These are phyloP conservation scores for Ganoderma meredithae DNA, from an alignment of 1,284 basidiomycete species.

Conservation along the genomic window DNA sequence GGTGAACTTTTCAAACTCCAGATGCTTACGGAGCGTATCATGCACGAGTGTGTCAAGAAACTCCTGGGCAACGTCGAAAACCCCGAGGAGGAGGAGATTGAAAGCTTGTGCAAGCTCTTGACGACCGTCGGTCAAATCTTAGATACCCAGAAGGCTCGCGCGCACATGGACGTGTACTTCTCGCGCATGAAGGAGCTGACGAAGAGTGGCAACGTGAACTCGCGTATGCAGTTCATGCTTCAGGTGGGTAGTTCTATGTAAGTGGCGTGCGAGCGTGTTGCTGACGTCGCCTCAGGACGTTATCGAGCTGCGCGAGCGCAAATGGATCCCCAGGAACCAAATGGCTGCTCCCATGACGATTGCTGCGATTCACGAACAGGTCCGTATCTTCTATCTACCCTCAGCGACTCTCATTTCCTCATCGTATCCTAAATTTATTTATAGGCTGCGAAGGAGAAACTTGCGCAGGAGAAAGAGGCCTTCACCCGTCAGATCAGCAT, in stretches of 20 bases:
- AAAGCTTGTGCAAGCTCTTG: slow-evolving; percentile 93
- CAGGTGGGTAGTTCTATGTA: slow-evolving; percentile 61
- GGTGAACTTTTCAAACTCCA: slow-evolving; percentile 97
- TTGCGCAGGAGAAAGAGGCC: slow-evolving; percentile 67
- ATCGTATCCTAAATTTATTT: slow-evolving; percentile 11
- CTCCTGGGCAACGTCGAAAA: slow-evolving; percentile 91
- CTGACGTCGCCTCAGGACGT: slow-evolving; percentile 49
- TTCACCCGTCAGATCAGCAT: slow-evolving; percentile 59
- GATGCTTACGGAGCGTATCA: slow-evolving; percentile 53
- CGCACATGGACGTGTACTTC: slow-evolving; percentile 94
- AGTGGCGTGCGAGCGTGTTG: neutral
- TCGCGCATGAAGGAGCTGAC: slow-evolving; percentile 85
- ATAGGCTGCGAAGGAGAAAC: slow-evolving; percentile 76
- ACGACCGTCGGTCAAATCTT: slow-evolving; percentile 88
- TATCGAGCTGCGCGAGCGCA: slow-evolving; percentile 85
- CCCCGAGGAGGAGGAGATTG: slow-evolving; percentile 98
- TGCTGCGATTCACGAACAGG: slow-evolving; percentile 89
- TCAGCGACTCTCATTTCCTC: neutral
- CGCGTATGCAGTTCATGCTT: slow-evolving; percentile 96
- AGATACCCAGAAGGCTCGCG: slow-evolving; percentile 82
- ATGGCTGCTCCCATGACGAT: slow-evolving; percentile 90
- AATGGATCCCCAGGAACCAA: slow-evolving; percentile 81
- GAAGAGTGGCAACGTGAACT: slow-evolving; percentile 78
- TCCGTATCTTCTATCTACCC: slow-evolving; percentile 51
- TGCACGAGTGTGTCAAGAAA: slow-evolving; percentile 97